Conservation (phyloP, 1,139 yeast species). For the Lodderomyces orthopsilosis region DNA sequence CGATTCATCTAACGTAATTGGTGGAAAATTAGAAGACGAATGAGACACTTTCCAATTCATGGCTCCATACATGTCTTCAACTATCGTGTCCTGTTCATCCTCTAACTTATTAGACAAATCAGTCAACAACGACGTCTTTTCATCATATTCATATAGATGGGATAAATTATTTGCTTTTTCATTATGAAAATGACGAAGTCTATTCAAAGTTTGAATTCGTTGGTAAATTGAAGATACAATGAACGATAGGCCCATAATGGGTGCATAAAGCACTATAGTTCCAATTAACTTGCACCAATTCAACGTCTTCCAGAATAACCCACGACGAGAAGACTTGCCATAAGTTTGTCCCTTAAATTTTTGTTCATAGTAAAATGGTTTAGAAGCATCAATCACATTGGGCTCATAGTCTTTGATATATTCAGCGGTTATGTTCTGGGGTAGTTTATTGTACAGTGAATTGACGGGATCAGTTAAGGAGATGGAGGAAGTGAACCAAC, state of each 20-base stretch:
- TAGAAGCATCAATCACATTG: constrained; percentile 46
- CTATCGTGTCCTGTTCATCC: constrained; percentile 55
- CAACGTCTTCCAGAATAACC: constrained; percentile 28
- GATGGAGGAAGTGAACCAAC: constrained; percentile 80
- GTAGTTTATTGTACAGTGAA: constrained; percentile 36
- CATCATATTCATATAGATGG: constrained; percentile 26
- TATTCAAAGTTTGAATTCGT: constrained; percentile 30
- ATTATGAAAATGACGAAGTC: constrained; percentile 30
- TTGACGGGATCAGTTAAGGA: constrained; percentile 62
- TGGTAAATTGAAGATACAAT: constrained; percentile 44
- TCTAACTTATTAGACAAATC: constrained; percentile 29
- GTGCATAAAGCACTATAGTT: constrained; percentile 46
- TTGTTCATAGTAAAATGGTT: constrained; percentile 22
- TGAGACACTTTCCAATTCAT: constrained; percentile 38
- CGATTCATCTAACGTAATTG: constrained; percentile 33
- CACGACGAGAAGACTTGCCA: constrained; percentile 3
- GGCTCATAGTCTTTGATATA: constrained; percentile 53
- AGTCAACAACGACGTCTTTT: constrained; percentile 11
- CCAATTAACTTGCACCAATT: constrained; percentile 47
- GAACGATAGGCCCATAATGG: constrained; percentile 52
- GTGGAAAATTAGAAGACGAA: constrained; percentile 30
- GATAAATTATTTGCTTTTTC: constrained; percentile 27
- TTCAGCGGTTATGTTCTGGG: constrained; percentile 40
- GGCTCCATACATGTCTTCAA: constrained; percentile 62
- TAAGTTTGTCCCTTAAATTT: constrained; percentile 1